Conservation (phyloP, 2,329 filamentous ascomycete species). For the Tolypocladium ophioglossoides region DNA sequence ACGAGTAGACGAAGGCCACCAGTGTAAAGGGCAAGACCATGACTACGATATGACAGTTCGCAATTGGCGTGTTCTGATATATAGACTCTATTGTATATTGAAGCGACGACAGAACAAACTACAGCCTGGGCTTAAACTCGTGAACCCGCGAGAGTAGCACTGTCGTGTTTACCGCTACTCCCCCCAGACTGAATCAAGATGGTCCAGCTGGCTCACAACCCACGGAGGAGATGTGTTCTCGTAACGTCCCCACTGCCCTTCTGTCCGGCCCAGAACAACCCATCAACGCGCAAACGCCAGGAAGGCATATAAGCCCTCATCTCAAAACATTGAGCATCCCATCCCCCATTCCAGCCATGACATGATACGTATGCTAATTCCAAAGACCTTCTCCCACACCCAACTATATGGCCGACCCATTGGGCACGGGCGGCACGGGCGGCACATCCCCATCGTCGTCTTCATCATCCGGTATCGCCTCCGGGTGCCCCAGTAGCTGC, state of each 20-base stretch:
- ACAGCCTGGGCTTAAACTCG: not conserved
- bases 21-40: not conserved
- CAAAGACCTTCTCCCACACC: not conserved
- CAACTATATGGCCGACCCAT: conserved; percentile 14
- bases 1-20: not conserved
- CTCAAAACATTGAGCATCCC: conserved; percentile 7
- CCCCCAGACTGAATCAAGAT: not conserved
- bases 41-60: not conserved
- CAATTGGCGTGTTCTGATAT: not conserved
- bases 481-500: conserved; percentile 68
- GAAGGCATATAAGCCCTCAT: not conserved
- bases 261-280: not conserved
- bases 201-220: not conserved
- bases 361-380: not conserved
- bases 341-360: not conserved
- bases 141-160: not conserved
- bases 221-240: not conserved
- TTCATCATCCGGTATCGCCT: conserved; percentile 52
- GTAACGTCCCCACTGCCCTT: not conserved
- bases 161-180: not conserved
- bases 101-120: not conserved
- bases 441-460: conserved; percentile 25
- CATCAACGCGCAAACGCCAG: not conserved
- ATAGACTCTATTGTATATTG: not conserved
- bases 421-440: conserved; percentile 34